phyloP scores from a whole-genome alignment of 1,284 basidiomycete genomes.

The Vanrija sp. region DNA sequence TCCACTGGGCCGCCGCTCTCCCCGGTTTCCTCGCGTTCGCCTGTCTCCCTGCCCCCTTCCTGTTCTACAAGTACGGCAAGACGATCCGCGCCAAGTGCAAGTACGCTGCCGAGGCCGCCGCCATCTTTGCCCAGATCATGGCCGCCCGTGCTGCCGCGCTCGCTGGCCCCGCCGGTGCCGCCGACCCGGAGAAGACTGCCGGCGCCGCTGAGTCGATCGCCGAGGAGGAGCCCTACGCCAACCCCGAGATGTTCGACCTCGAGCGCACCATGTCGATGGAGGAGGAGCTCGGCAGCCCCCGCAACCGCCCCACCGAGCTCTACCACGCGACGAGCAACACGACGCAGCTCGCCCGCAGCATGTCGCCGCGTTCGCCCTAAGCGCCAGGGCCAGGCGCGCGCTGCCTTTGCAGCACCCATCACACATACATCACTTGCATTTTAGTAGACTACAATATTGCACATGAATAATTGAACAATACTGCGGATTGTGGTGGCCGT shows the following conservation, averaged over 20 bases:
- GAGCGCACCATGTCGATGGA: constrained; percentile 17
- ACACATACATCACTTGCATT: too few species aligned
- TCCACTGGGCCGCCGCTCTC: constrained; percentile 63
- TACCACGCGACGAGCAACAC: neutral
- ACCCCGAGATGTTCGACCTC: constrained; percentile 17
- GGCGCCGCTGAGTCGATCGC: neutral
- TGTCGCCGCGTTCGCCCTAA: neutral
- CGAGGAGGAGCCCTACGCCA: constrained; percentile 4
- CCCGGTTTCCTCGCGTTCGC: constrained; percentile 60
- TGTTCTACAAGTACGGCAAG: constrained; percentile 56
- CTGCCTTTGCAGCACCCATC: too few species aligned
- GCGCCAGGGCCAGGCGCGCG: too few species aligned
- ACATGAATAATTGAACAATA: too few species aligned
- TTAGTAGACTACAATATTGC: too few species aligned
- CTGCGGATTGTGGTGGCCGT: too few species aligned
- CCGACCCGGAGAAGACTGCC: constrained; percentile 14
- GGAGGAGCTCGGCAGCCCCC: constrained; percentile 12
- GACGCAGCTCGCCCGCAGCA: neutral
- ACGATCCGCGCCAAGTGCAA: constrained; percentile 58
- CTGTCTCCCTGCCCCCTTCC: constrained; percentile 57
- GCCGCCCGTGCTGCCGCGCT: constrained; percentile 29
- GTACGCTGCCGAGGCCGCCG: constrained; percentile 42
- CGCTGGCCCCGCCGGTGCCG: neutral
- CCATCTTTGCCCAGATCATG: constrained; percentile 38
- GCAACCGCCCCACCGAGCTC: constrained; percentile 3